Conservation (phyloP, 495 filamentous ascomycete species). For the Aspergillus sclerotiicarbonarius region DNA sequence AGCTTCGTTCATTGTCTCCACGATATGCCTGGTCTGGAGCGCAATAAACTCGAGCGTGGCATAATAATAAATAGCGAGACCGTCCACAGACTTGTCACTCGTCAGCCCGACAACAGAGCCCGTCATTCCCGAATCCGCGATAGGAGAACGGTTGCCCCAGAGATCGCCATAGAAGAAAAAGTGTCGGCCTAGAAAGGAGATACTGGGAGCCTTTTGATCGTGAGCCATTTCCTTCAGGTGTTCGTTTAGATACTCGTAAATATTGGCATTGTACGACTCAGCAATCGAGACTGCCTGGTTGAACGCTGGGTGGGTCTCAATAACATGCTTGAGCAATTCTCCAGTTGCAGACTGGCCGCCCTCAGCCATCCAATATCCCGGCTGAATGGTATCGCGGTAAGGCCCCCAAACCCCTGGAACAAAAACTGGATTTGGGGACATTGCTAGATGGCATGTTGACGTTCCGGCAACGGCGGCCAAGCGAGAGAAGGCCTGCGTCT, state of each 20-base stretch:
- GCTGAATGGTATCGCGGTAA: slow-evolving; percentile 89
- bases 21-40: slow-evolving; percentile 90
- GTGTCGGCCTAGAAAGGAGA: slow-evolving; percentile 84
- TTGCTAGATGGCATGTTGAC: slow-evolving; percentile 93
- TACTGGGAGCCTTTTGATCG: slow-evolving; percentile 63
- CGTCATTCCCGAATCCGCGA: slow-evolving; percentile 88
- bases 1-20: slow-evolving; percentile 83
- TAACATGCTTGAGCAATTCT: slow-evolving; percentile 86
- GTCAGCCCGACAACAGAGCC: slow-evolving; percentile 83
- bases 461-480: slow-evolving; percentile 96
- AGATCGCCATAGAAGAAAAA: slow-evolving; percentile 98
- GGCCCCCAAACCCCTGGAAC: slow-evolving; percentile 95
- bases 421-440: slow-evolving; percentile 89
- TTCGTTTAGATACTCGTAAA: slow-evolving; percentile 92
- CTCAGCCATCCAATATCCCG: slow-evolving; percentile 92
- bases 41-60: slow-evolving; percentile 96
- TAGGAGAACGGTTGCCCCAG: slow-evolving; percentile 94
- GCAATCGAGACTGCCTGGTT: slow-evolving; percentile 72
- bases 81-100: slow-evolving; percentile 79
- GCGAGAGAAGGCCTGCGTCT: slow-evolving; percentile 86
- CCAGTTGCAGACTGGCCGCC: slow-evolving; percentile 95
- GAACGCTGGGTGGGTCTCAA: slow-evolving; percentile 90
- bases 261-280: slow-evolving; percentile 72
- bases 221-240: slow-evolving; percentile 75
- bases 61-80: slow-evolving; percentile 88